Evolutionary conservation across 2,329 filamentous ascomycete species (phyloP), one percentile per base, ranked within the genome.

Genomic region (Phialemoniopsis sp.): DNA sequence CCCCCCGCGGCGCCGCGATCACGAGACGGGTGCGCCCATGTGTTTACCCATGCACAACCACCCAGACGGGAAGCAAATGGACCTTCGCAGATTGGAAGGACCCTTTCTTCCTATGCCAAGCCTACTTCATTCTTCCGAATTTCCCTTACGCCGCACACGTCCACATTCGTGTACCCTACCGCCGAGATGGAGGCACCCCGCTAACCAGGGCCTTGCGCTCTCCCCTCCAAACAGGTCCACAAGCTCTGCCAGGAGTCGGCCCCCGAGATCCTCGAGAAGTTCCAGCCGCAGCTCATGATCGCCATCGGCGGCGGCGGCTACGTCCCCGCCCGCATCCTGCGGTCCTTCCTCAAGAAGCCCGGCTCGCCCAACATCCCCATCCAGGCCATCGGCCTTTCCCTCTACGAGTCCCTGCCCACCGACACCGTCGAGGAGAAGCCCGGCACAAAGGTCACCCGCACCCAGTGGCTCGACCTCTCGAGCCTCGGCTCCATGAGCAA

Each of bases 251-350:
- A 96, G 69, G 76, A 85, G 59, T 82, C 89, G 14, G 93, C 90
- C 30, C 76, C 80, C 48, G 72, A 74, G 54, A 94, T 97, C 62
- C 82, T 98, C 54, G 72, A 82, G 60, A 80, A 87, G 13, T 89
- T 95, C 75, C 78, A 89, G 61, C 93, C 93, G 30, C 88, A 95
- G 64, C 86, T 98, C 53, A 95, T 98, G 78, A 95, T 98, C 64
- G 93, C 93, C 60, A 97, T 97, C 63, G 93, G 93, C 55, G 93
- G 93, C 49, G 93, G 93, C 55, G 93, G 93, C 56, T 98, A 96
- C 67, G 89, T 98, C 31, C 93, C 93, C 45, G 93, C 93, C 34
- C 87, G 93, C 55, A 98, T 98, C 64, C 80, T 98, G 48, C 88
- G 93, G 48, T 97, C 93, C 15, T 98, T 98, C 76, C 86, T 98